Evolutionary conservation across 1,284 basidiomycete genomes (phyloP).

Genomic region (Malassezia arunalokei): DNA sequence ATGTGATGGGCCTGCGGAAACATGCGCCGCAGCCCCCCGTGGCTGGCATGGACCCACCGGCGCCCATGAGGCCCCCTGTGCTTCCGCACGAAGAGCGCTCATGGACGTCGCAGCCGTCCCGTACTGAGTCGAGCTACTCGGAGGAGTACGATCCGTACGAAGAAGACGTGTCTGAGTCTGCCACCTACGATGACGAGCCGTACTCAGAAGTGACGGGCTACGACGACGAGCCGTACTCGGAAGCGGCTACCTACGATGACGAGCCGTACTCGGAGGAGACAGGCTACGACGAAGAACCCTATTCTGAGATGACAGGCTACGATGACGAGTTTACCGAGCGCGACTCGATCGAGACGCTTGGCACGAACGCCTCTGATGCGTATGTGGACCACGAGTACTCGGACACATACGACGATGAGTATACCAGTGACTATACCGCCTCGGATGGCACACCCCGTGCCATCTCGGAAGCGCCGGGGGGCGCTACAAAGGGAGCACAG

Average conservation of each 20-base stretch:
- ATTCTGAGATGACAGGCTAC: neutral
- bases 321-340: neutral
- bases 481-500: no score
- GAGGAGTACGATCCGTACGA: neutral
- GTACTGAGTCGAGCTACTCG: neutral
- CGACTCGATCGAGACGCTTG: neutral
- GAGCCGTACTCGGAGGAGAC: neutral
- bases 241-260: neutral
- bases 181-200: neutral
- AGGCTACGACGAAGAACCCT: neutral
- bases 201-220: neutral
- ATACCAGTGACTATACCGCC: neutral
- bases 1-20: conserved; percentile 2
- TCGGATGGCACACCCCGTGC: conserved; percentile 3
- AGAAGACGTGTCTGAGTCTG: neutral
- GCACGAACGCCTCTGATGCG: no score
- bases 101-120: neutral
- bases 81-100: neutral
- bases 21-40: neutral
- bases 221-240: neutral
- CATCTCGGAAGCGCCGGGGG: neutral
- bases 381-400: neutral
- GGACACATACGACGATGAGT: conserved; percentile 2
- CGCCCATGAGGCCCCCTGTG: no score
- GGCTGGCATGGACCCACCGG: no score